Evolutionary conservation across 305 asterid genomes (phyloP).

Genomic region (Fraxinus albicans): DNA sequence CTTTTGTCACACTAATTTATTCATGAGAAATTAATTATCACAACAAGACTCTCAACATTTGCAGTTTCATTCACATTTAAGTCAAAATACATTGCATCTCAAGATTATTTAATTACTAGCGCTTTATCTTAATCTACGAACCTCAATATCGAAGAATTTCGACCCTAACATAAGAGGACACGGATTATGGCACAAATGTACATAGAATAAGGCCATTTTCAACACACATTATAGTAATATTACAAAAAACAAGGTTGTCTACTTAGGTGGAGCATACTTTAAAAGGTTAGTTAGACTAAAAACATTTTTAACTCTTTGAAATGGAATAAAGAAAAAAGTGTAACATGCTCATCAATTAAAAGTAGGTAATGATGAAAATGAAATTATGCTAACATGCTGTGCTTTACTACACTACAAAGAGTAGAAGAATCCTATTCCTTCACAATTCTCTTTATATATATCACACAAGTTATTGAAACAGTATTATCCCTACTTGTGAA

Average conservation of each 20-base stretch:
- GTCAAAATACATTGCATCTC: slow-evolving; percentile 14
- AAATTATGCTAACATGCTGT: slow-evolving; percentile 35
- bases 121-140: neutral
- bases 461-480: neutral
- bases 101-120: neutral
- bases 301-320: slow-evolving; percentile 20
- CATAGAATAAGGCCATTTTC: neutral
- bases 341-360: slow-evolving; percentile 43
- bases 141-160: neutral
- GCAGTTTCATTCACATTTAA: slow-evolving; percentile 15
- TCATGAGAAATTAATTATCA: neutral
- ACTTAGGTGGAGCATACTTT: neutral
- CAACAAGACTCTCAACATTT: slow-evolving; percentile 15
- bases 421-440: slow-evolving; percentile 25
- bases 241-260: slow-evolving; percentile 14
- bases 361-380: slow-evolving; percentile 38
- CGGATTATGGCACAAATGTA: neutral
- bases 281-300: neutral
- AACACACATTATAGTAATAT: neutral
- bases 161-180: neutral
- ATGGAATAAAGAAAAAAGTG: slow-evolving; percentile 41
- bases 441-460: slow-evolving; percentile 13
- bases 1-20: neutral
- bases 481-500: slow-evolving; percentile 2
- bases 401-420: slow-evolving; percentile 33